A percentile compares a stretch with the other conserved stretches of the same genome.
These are phyloP conservation scores for Setomelanomma holmii DNA, from an alignment of 2,329 filamentous ascomycete genomes.

Conservation along the genomic window DNA sequence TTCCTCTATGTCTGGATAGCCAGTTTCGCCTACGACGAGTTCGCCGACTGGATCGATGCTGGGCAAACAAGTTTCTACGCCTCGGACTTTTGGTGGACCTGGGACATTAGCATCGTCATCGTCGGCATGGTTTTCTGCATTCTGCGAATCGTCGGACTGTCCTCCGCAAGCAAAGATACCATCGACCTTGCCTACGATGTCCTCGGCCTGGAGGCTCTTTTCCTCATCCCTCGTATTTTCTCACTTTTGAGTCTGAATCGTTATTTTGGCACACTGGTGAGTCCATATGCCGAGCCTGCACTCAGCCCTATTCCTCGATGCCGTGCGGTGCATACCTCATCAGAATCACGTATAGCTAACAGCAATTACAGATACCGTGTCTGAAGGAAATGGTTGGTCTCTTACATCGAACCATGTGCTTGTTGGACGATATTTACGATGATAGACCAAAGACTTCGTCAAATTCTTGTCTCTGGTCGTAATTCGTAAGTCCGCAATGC, in stretches of 20 bases:
- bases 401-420: background rate
- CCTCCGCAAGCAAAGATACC: conserved; percentile 65
- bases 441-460: conserved; percentile 80
- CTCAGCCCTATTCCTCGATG: too few relatives aligned
- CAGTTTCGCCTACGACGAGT: conserved; percentile 86
- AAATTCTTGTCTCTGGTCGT: conserved; percentile 81
- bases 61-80: conserved; percentile 73
- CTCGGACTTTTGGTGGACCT: conserved; percentile 46
- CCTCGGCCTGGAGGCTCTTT: conserved; percentile 85
- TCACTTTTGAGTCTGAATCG: conserved; percentile 86
- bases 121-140: conserved; percentile 75
- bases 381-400: conserved; percentile 81
- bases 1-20: conserved; percentile 85
- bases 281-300: too few relatives aligned
- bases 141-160: conserved; percentile 71
- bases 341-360: too few relatives aligned
- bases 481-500: conserved; percentile 53
- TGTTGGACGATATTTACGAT: conserved; percentile 7
- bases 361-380: conserved; percentile 71
- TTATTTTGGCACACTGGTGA: conserved; percentile 81
- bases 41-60: conserved; percentile 75
- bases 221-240: conserved; percentile 86
- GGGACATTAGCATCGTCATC: conserved; percentile 66
- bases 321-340: too few relatives aligned
- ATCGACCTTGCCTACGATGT: conserved; percentile 86